Conservation (phyloP, 2,329 filamentous ascomycete species). For the Nectriaceae sp. region DNA sequence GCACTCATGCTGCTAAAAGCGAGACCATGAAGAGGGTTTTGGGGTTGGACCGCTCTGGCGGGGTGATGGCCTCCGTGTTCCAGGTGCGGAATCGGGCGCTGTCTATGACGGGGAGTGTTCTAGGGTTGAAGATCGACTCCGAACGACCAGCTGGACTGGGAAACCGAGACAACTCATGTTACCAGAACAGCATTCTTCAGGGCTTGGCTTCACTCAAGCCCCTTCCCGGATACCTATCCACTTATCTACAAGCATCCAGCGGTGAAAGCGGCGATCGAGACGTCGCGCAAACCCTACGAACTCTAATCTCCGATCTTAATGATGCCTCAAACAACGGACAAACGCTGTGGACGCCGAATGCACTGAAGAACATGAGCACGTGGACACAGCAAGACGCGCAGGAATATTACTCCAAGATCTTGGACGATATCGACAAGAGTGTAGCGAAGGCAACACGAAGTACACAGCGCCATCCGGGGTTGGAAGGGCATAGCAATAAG, state of each 20-base stretch:
- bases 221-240: conserved; percentile 66
- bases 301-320: conserved; percentile 71
- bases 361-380: conserved; percentile 89
- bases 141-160: conserved; percentile 69
- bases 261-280: conserved; percentile 32
- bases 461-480: conserved; percentile 33
- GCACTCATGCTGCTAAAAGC: conserved; percentile 61
- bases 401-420: conserved; percentile 90
- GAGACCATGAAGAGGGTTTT: conserved; percentile 65
- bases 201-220: conserved; percentile 75
- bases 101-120: conserved; percentile 49
- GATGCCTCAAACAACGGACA: conserved; percentile 69
- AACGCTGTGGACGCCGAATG: conserved; percentile 78
- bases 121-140: conserved; percentile 40
- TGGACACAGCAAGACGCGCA: conserved; percentile 98
- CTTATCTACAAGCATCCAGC: conserved; percentile 36
- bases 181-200: conserved; percentile 94
- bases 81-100: conserved; percentile 59
- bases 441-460: conserved; percentile 51
- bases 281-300: conserved; percentile 55
- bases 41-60: conserved; percentile 54
- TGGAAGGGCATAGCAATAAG: conserved; percentile 42
- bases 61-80: conserved; percentile 59
- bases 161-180: conserved; percentile 95
- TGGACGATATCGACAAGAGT: conserved; percentile 84